These are phyloP conservation scores for Mycena indigotica DNA, from an alignment of 768 basidiomycete genomes.

Conservation along the genomic window DNA sequence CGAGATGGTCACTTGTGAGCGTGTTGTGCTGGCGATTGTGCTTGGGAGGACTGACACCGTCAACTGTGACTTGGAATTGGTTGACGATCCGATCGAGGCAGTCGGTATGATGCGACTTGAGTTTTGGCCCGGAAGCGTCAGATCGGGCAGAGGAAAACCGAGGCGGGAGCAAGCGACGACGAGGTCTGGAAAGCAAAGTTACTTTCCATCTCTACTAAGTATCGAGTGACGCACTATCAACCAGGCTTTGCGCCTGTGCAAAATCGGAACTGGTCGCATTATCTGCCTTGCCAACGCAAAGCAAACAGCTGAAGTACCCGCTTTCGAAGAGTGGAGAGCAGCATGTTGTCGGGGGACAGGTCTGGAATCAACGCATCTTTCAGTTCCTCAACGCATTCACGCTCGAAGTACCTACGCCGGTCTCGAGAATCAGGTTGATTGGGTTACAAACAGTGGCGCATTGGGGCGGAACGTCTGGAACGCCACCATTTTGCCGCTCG, in stretches of 20 bases:
- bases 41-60: conserved; percentile 4
- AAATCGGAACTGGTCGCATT: conserved; percentile 32
- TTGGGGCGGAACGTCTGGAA: conserved; percentile 30
- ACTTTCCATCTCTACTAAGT: too few relatives aligned
- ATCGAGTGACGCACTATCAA: conserved; percentile 37
- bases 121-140: conserved; percentile 21
- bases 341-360: conserved; percentile 34
- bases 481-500: conserved; percentile 24
- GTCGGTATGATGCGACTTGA: conserved; percentile 17
- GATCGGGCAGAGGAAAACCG: conserved; percentile 16
- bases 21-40: not conserved
- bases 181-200: conserved; percentile 7
- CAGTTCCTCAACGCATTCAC: not conserved
- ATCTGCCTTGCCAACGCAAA: conserved; percentile 37
- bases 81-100: not conserved
- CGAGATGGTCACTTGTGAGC: conserved; percentile 14
- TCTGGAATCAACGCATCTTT: conserved; percentile 19
- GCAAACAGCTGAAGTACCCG: conserved; percentile 44
- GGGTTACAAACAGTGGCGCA: conserved; percentile 36
- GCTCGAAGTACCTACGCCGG: not conserved
- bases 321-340: conserved; percentile 43
- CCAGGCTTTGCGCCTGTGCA: conserved; percentile 29
- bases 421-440: conserved; percentile 24
- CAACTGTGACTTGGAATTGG: conserved; percentile 9
- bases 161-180: conserved; percentile 10